A percentile compares a stretch with the other conserved stretches of the same genome.
These are phyloP conservation scores for Pseudocercospora fuligena DNA, from an alignment of 2,329 filamentous ascomycete genomes.

Conservation along the genomic window DNA sequence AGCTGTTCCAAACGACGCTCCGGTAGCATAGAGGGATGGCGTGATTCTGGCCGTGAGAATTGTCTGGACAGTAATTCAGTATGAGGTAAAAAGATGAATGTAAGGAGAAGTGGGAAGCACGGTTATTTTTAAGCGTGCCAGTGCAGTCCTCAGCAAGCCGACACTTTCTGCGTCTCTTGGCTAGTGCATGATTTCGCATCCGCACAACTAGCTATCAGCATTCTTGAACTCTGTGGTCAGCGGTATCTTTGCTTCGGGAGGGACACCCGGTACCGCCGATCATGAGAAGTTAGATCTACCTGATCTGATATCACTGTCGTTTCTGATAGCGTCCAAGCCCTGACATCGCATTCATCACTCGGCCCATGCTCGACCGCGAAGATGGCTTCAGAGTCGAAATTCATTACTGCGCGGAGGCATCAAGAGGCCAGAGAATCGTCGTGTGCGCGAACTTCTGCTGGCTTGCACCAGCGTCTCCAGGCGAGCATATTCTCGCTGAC, in stretches of 20 bases:
- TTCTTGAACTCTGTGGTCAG: not conserved
- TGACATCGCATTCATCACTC: not conserved
- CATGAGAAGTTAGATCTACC: not conserved
- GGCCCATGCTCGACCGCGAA: not conserved
- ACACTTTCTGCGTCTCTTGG: not conserved
- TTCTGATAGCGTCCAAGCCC: not conserved
- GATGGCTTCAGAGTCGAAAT: not conserved
- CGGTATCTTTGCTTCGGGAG: not conserved
- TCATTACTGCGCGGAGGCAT: not conserved
- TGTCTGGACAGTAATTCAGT: not conserved
- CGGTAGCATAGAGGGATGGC: not conserved
- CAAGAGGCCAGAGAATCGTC: not conserved
- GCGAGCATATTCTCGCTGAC: not conserved
- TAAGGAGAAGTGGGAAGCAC: not conserved
- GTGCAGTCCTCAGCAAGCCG: not conserved
- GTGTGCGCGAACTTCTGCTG: not conserved
- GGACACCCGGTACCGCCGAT: not conserved
- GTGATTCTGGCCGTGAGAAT: not conserved
- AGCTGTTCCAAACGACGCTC: not conserved
- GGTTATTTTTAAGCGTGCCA: not conserved
- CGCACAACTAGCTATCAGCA: not conserved
- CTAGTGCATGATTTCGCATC: not conserved
- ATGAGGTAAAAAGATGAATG: not conserved
- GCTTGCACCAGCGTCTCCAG: not conserved
- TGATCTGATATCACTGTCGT: not conserved